Conservation (phyloP, 176 grass and related monocot genomes). For the Microstegium vimineum region DNA sequence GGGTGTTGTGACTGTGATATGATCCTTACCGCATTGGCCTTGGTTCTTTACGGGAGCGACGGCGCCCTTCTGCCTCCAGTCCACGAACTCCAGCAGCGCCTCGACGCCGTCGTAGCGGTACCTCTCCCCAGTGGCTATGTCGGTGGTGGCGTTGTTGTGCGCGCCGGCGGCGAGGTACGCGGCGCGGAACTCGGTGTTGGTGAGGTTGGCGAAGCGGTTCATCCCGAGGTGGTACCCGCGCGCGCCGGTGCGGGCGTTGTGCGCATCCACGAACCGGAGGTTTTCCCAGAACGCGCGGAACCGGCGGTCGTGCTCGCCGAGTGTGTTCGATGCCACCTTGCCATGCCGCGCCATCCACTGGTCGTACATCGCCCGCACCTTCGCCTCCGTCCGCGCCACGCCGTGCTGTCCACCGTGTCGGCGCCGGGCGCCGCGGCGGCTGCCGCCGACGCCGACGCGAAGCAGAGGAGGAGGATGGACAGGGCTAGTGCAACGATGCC, state of each 20-base stretch:
- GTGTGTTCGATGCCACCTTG: slow-evolving; percentile 22
- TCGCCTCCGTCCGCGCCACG: slow-evolving; percentile 52
- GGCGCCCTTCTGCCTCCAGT: slow-evolving; percentile 76
- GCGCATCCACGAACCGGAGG: slow-evolving; percentile 67
- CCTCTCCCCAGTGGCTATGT: neutral
- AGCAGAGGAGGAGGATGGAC: neutral
- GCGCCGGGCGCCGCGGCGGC: neutral
- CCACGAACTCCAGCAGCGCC: slow-evolving; percentile 48
- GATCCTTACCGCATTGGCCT: slow-evolving; percentile 57
- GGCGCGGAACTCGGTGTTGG: slow-evolving; percentile 56
- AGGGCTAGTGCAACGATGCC: neutral
- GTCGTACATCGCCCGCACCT: slow-evolving; percentile 50
- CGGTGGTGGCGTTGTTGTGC: neutral
- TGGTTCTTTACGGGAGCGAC: slow-evolving; percentile 73
- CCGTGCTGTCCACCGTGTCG: slow-evolving; percentile 17
- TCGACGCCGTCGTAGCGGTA: slow-evolving; percentile 21
- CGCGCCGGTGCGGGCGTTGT: slow-evolving; percentile 52
- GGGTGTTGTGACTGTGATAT: neutral
- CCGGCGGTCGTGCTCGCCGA: slow-evolving; percentile 45
- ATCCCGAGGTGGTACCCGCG: slow-evolving; percentile 44
- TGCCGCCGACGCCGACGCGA: neutral
- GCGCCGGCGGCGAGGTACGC: slow-evolving; percentile 31
- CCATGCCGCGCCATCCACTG: slow-evolving; percentile 49
- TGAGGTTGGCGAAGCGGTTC: slow-evolving; percentile 75
- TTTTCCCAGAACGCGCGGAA: slow-evolving; percentile 79